phyloP scores from a whole-genome alignment of 208 protist species.

The Plasmodiophora brassicae region DNA sequence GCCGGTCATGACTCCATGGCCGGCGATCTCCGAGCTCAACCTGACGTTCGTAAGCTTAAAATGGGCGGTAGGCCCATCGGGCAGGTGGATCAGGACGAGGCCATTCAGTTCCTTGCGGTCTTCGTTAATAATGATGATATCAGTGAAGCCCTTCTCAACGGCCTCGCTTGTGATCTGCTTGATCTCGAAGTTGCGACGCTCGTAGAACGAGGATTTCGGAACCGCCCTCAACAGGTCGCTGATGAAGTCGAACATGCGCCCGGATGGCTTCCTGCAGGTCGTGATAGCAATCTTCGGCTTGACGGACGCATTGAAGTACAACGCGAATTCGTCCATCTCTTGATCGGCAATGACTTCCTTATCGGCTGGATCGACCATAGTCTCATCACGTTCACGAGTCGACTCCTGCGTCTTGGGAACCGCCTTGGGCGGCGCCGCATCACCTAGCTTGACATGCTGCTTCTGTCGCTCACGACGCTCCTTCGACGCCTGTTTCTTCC shows the following conservation, averaged over 20 bases:
- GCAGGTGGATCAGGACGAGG: conserved; percentile 67
- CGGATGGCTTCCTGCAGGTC: background rate
- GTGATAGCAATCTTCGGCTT: conserved; percentile 56
- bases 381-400: conserved; percentile 67
- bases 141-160: conserved; percentile 68
- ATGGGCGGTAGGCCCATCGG: conserved; percentile 73
- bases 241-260: conserved; percentile 30
- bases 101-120: conserved; percentile 55
- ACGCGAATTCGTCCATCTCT: conserved; percentile 65
- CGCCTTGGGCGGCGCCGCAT: conserved; percentile 45
- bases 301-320: conserved; percentile 63
- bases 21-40: background rate
- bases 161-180: conserved; percentile 38
- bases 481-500: conserved; percentile 39
- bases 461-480: conserved; percentile 38
- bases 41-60: conserved; percentile 66
- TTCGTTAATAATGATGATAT: conserved; percentile 73
- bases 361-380: conserved; percentile 66
- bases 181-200: conserved; percentile 27
- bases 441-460: conserved; percentile 39
- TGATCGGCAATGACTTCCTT: conserved; percentile 66
- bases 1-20: conserved; percentile 53
- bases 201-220: conserved; percentile 26
- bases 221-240: conserved; percentile 10
- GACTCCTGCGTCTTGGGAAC: conserved; percentile 68